These are phyloP conservation scores for Paracamarosporium sp. DNA, from an alignment of 2,329 filamentous ascomycete species.

Conservation along the genomic window DNA sequence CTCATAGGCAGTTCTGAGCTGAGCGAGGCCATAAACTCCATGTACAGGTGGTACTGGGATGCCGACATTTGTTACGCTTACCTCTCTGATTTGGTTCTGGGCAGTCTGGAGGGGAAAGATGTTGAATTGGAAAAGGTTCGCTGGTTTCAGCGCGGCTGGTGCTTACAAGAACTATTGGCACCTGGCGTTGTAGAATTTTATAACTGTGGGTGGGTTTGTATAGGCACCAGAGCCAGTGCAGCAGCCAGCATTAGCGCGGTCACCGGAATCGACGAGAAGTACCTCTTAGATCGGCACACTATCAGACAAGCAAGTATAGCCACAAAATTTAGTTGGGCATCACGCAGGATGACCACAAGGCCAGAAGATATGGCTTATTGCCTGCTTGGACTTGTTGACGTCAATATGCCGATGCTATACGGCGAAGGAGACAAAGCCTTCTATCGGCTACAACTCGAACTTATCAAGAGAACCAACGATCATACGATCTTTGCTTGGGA, in stretches of 20 bases:
- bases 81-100: constrained; percentile 11
- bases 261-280: constrained; percentile 4
- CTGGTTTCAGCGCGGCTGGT: constrained; percentile 19
- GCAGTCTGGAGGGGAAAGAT: not conserved
- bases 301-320: constrained; percentile 9
- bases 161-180: constrained; percentile 16
- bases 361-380: constrained; percentile 36
- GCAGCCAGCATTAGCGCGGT: not conserved
- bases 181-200: constrained; percentile 16
- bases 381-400: constrained; percentile 31
- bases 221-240: constrained; percentile 11
- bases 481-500: constrained; percentile 14
- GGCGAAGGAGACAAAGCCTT: constrained; percentile 31
- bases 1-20: constrained; percentile 14
- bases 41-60: constrained; percentile 19
- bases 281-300: not conserved
- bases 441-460: constrained; percentile 18
- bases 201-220: constrained; percentile 2
- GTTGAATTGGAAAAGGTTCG: not conserved
- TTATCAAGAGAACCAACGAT: constrained; percentile 13
- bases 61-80: constrained; percentile 19
- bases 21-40: constrained; percentile 21
- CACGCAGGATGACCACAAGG: constrained; percentile 11
- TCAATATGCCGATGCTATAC: constrained; percentile 33
- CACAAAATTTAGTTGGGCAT: constrained; percentile 16